Evolutionary conservation across 495 filamentous ascomycete genomes (phyloP), one percentile per base, ranked within the genome.

Genomic region (Aspergillus hancockii): DNA sequence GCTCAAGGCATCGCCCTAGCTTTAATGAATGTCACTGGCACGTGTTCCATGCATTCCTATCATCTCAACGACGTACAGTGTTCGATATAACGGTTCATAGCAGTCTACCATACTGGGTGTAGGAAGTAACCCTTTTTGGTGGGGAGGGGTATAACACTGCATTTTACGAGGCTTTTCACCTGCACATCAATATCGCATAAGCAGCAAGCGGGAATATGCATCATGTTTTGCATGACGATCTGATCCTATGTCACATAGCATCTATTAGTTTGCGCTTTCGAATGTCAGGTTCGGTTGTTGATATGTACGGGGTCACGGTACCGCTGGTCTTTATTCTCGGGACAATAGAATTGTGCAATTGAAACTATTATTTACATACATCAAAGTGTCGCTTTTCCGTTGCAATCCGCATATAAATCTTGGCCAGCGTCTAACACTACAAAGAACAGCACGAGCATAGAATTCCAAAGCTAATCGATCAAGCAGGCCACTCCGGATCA

Each of bases 401-500:
- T n/a, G n/a, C 8, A 16, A 41, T 2, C 13, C 14, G 38, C 14
- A n/a, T 41, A 47, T 43, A 1, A 47, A 23, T 47, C 43, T 8
- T 13, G 4, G 19, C 19, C 18, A 47, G 38, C n/a, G 16, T 47
- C 6, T 4, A 23, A 23, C 43, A 47, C 21, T 8, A 23, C 2
- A 8, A 41, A 14, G 38, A 16, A 14, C 16, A 41, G 7, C 32
- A 10, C 32, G 32, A 36, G 7, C 25, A 28, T 28, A 28, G 25
- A 7, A 28, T 7, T 28, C 3, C 12, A 36, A 9, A 36, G 34
- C 2, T 41, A 7, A 41, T 41, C 38, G 25, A 41, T 41, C 38
- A 41, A 41, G 38, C 38, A 41, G 38, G 38, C 90, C 89, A 95
- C 45, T 82, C 81, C 4, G 91, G 92, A 79, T 96, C 89, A 66